Evolutionary conservation across 2,329 filamentous ascomycete species (phyloP), one percentile per base, ranked within the genome.

Genomic region (Cercospora zeina): DNA sequence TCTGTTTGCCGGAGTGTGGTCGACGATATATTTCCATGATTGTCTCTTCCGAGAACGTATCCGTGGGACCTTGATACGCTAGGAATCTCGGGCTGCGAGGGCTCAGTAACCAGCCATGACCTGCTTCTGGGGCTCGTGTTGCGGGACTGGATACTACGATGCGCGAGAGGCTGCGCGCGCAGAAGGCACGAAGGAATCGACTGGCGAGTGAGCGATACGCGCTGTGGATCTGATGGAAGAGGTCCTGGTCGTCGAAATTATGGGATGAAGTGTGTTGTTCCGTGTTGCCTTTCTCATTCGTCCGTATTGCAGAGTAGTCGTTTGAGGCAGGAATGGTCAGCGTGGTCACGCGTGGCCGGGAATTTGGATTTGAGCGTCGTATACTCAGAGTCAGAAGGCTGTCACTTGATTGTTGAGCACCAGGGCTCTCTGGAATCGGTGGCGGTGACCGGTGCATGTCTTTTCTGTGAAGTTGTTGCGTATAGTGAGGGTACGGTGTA

Each of bases 1-100:
- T 68, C 7, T 69, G 73, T 54, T 74, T 74, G 0, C 76, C 78
- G 0, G 65, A 62, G 5, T 53, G 60, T 0, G 77, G 78, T 0
- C 69, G 51, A 3, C 62, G 64, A 62, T 75, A 79, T 5, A 76
- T 67, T 2, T 69, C 67, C 56, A 77, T 64, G 14, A 80, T 69
- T 27, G 74, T 73, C 34, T 75, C 71, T 64, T 79, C 77, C 11
- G 75, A 76, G 62, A 79, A 79, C 0, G 72, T 70, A 59, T 76
- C 70, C 47, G 62, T 71, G 9, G 74, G 64, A 1, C 71, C 72
- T 59, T 67, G 68, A 54, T 66, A 68, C 4, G 72, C 71, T 3
- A 75, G 65, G 4, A 68, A 59, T 6, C 72, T 65, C 16, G 74
- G 74, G 54, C 66, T 69, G 21, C 69, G 65, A 8, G 72, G 66